These are phyloP conservation scores for Rhynchospora pubera DNA, from an alignment of 176 grass and related monocot genomes.

Conservation along the genomic window DNA sequence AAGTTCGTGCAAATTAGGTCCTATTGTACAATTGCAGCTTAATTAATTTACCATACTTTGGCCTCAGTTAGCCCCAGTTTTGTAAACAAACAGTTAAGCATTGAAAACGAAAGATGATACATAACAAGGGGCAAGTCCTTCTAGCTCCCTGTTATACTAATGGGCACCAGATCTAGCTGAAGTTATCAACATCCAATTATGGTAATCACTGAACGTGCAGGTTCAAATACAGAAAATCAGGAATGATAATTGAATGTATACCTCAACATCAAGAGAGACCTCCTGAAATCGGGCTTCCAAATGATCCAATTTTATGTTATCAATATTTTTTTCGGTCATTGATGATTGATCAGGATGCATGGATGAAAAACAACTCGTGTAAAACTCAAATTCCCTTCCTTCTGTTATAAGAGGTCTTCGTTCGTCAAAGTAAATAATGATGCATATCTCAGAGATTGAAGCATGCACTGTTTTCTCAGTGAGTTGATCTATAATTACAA, in stretches of 20 bases:
- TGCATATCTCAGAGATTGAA: slow-evolving; percentile 54
- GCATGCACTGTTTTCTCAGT: slow-evolving; percentile 63
- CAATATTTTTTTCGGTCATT: slow-evolving; percentile 29
- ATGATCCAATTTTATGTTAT: slow-evolving; percentile 62
- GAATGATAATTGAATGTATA: slow-evolving; percentile 25
- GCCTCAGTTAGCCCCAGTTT: neutral
- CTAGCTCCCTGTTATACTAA: slow-evolving; percentile 11
- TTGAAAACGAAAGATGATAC: slow-evolving; percentile 23
- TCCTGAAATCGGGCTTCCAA: slow-evolving; percentile 70
- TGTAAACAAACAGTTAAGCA: slow-evolving; percentile 26
- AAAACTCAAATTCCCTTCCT: slow-evolving; percentile 49
- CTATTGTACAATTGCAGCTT: neutral
- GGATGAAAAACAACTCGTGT: slow-evolving; percentile 61
- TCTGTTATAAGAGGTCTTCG: slow-evolving; percentile 23
- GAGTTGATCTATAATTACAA: slow-evolving; percentile 48
- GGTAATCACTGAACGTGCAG: neutral
- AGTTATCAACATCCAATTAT: neutral
- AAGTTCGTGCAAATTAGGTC: slow-evolving; percentile 1
- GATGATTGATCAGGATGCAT: slow-evolving; percentile 45
- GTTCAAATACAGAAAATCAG: neutral
- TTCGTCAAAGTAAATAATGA: slow-evolving; percentile 65
- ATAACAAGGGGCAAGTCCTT: neutral
- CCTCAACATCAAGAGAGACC: slow-evolving; percentile 66
- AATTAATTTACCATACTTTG: neutral
- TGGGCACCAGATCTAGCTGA: neutral